These are phyloP conservation scores for Pharus latifolius DNA, from an alignment of 176 grass and related monocot species.

Conservation along the genomic window DNA sequence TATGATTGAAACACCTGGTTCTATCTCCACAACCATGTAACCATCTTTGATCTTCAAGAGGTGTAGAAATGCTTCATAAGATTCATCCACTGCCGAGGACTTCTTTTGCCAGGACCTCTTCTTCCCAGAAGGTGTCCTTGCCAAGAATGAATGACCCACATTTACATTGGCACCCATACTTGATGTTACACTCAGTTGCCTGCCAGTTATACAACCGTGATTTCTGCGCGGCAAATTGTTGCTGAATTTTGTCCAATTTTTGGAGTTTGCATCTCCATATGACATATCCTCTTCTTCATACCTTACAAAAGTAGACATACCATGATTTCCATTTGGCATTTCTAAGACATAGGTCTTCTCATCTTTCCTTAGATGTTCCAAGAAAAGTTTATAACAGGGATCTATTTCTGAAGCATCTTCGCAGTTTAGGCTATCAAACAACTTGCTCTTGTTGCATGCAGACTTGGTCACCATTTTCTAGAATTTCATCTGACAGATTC, in stretches of 20 bases:
- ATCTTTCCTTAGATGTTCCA: slow-evolving; percentile 30
- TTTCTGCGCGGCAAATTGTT: not conserved
- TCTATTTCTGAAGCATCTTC: slow-evolving; percentile 18
- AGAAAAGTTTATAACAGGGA: slow-evolving; percentile 32
- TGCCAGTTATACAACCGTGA: not conserved
- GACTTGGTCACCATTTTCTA: not conserved
- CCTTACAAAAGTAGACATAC: slow-evolving; percentile 18
- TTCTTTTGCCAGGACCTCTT: not conserved
- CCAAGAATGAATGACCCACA: not conserved
- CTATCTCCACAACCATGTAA: slow-evolving; percentile 37
- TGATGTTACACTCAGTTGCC: not conserved
- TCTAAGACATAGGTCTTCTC: slow-evolving; percentile 12
- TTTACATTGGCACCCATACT: not conserved
- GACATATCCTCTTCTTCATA: slow-evolving; percentile 17
- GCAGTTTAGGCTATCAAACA: not conserved
- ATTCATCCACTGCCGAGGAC: slow-evolving; percentile 11
- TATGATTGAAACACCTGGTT: slow-evolving; percentile 29
- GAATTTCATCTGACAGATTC: not conserved
- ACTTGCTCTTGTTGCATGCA: not conserved
- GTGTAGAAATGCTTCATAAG: slow-evolving; percentile 30
- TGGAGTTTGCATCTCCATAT: not conserved
- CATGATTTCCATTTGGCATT: slow-evolving; percentile 19
- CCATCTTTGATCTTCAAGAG: slow-evolving; percentile 40
- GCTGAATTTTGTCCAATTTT: not conserved
- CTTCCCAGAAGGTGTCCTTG: not conserved